Evolutionary conservation across 768 basidiomycete species (phyloP), one percentile per base, ranked within the genome.

Genomic region (Boletellus ananiceps): DNA sequence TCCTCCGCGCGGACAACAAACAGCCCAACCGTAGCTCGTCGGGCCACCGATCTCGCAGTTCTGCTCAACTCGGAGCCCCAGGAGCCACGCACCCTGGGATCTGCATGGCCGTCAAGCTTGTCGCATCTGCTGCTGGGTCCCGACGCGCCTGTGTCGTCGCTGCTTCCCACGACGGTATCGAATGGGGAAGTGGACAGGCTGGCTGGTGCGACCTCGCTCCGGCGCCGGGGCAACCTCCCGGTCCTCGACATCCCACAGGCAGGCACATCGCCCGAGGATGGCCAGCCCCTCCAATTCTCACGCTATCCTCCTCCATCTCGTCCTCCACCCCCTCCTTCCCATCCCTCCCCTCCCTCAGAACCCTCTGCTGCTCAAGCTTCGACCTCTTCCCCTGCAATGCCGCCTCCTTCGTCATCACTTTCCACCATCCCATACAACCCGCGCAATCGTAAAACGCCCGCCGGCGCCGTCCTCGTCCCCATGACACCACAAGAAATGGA

Each of bases 1-100:
- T 66, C 66, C 14, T 61, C 65, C 27, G 63, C 68, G 18, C 61
- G 68, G 19, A 60, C 63, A 43, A 65, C 54, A 31, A 64, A 69
- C 48, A 78, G 76, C 52, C 81, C 82, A 9, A 72, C 74, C 14
- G 61, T 79, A 19, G 59, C 71, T 29, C 77, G 84, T 49, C 76
- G 87, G 21, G 84, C 86, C 8, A 90, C 87, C 25, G 83, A 84
- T 69, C 76, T 90, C n/a, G 77, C 87, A 35, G 80, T 84, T 37
- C 76, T 90, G 21, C 81, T 89, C 67, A 88, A 89, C 70, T 75
- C 78, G 52, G 77, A 78, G 52, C 66, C 77, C n/a, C 69, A 64
- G 40, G 67, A 69, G 18, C 69, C 67, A 56, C 50, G 69, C 59
- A 58, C 71, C 55, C 57, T 62, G 57, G 61, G 47, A 52, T 67